Conservation (phyloP, 495 filamentous ascomycete species). For the Aspergillus kassunensis region DNA sequence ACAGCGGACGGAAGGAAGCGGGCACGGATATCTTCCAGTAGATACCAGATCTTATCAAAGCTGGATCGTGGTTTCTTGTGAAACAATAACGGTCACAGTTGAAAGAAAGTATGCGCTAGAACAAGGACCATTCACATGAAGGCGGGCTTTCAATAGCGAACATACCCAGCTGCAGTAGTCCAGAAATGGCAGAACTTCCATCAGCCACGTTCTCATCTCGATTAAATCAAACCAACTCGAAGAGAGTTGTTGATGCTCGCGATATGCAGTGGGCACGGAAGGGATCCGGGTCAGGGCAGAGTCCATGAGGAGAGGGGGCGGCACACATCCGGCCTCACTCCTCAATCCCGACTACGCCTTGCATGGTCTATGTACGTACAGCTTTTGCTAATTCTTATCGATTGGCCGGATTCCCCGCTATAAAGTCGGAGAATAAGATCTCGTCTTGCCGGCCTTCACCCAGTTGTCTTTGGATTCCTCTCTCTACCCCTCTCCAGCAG, state of each 20-base stretch:
- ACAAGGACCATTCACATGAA: too few relatives aligned
- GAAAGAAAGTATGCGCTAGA: background rate
- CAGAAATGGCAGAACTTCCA: too few relatives aligned
- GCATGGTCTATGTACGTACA: too few relatives aligned
- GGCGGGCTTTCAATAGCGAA: too few relatives aligned
- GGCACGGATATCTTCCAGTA: background rate
- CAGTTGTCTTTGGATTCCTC: background rate
- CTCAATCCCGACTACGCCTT: too few relatives aligned
- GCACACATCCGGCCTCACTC: slow-evolving; percentile 15
- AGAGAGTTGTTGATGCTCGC: too few relatives aligned
- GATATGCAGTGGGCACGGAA: slow-evolving; percentile 18
- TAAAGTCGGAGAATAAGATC: background rate
- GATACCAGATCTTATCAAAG: background rate
- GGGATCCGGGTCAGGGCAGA: slow-evolving; percentile 13
- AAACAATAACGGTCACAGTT: background rate
- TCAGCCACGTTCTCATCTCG: too few relatives aligned
- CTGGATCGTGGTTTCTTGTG: background rate
- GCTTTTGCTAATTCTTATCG: background rate
- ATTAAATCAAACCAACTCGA: too few relatives aligned
- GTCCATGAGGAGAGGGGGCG: background rate
- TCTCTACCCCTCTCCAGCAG: background rate
- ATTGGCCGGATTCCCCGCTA: slow-evolving; percentile 1
- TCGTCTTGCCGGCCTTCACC: background rate
- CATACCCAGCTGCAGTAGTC: too few relatives aligned
- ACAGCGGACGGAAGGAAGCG: slow-evolving; percentile 1